phyloP scores from a whole-genome alignment of 805 yeast genomes.

The Zygosaccharomyces gambellarensis region DNA sequence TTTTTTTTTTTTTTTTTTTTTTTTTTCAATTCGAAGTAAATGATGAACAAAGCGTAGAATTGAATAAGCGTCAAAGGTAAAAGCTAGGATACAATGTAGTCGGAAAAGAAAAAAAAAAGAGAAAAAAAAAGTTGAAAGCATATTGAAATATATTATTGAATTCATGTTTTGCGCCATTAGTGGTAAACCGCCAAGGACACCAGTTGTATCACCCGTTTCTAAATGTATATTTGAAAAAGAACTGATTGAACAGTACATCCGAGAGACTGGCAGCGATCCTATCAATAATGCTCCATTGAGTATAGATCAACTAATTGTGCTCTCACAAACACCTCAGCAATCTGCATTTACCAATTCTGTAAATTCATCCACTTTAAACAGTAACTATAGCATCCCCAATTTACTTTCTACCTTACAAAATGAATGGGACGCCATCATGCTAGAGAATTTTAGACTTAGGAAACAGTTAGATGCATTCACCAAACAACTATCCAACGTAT shows the following conservation, averaged over 20 bases:
- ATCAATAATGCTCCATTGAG: slow-evolving; percentile 57
- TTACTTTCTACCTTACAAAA: slow-evolving; percentile 70
- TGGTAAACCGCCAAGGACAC: slow-evolving; percentile 62
- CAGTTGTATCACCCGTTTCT: slow-evolving; percentile 73
- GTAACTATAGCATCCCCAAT: slow-evolving; percentile 55
- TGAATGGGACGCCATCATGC: slow-evolving; percentile 84
- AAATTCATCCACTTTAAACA: slow-evolving; percentile 45
- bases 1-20: background rate
- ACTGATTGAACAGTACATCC: slow-evolving; percentile 56
- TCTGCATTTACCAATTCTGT: slow-evolving; percentile 22
- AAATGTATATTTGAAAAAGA: slow-evolving; percentile 64
- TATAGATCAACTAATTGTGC: slow-evolving; percentile 51
- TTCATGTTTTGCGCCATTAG: slow-evolving; percentile 46
- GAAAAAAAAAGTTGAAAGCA: background rate
- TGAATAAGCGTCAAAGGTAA: background rate
- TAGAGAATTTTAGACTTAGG: slow-evolving; percentile 72
- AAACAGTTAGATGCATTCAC: slow-evolving; percentile 63
- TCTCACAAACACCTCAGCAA: slow-evolving; percentile 34
- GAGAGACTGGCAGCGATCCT: slow-evolving; percentile 71
- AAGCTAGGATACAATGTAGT: too few species aligned
- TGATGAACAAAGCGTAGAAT: background rate
- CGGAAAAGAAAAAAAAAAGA: background rate
- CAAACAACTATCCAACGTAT: slow-evolving; percentile 68
- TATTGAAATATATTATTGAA: background rate
- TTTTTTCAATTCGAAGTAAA: background rate